Evolutionary conservation across 164 flowering plant species (phyloP).

Genomic region (Amborella trichopoda): DNA sequence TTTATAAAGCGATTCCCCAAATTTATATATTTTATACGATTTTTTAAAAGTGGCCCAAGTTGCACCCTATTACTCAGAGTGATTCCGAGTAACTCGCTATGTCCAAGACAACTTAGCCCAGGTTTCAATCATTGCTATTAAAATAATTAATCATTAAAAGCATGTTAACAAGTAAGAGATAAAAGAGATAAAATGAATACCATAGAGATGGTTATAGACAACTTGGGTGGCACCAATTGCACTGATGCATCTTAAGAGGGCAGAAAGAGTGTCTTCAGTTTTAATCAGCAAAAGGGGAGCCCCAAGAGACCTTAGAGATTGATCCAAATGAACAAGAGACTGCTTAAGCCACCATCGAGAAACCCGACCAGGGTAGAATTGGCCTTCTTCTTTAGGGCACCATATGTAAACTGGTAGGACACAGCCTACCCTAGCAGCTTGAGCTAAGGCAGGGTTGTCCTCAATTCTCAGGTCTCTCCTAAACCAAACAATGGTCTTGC

Average conservation of each 20-base stretch:
- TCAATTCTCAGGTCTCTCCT: conserved; percentile 93
- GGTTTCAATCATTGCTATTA: no score
- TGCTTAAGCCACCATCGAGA: conserved; percentile 98
- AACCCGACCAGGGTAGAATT: conserved; percentile 79
- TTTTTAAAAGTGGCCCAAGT: no score
- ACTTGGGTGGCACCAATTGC: conserved; percentile 73
- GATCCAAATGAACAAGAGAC: conserved; percentile 60
- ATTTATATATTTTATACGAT: no score
- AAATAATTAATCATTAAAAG: no score
- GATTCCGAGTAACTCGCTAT: no score
- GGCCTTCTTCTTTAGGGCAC: conserved; percentile 90
- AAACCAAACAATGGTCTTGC: conserved; percentile 80
- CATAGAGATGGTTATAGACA: conserved; percentile 81
- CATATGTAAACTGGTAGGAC: conserved; percentile 78
- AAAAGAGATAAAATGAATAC: conserved; percentile 19
- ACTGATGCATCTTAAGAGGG: conserved; percentile 48
- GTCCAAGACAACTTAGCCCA: no score
- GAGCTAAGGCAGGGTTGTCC: conserved; percentile 85
- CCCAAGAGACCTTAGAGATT: conserved; percentile 69
- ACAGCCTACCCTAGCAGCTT: conserved; percentile 69
- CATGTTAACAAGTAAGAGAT: not conserved
- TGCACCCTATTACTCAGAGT: no score
- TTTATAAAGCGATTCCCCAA: no score
- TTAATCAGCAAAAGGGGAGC: conserved; percentile 48
- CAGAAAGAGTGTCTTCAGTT: conserved; percentile 49